Conservation (phyloP, 805 yeast genomes). For the Yarrowia hollandica region DNA sequence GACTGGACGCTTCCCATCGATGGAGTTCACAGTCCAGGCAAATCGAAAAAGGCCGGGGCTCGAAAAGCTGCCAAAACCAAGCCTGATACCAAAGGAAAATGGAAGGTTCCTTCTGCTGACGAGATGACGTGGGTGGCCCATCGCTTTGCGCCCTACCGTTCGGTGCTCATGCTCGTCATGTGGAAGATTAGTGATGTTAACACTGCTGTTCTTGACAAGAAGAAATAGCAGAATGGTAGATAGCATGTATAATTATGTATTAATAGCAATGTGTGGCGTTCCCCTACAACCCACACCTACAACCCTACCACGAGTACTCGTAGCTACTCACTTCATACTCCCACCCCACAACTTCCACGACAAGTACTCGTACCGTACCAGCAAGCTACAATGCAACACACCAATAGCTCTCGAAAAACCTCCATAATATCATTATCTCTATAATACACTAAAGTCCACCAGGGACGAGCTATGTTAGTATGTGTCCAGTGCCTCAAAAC, state of each 20-base stretch:
- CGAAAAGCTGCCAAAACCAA: slow-evolving; percentile 42
- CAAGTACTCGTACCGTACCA: too few species aligned
- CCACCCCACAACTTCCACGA: too few species aligned
- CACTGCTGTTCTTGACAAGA: slow-evolving; percentile 49
- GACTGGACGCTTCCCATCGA: slow-evolving; percentile 36
- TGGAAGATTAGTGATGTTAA: slow-evolving; percentile 71
- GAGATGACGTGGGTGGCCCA: slow-evolving; percentile 66
- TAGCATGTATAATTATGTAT: not conserved
- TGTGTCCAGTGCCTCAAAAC: not conserved
- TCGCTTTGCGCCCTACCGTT: slow-evolving; percentile 62
- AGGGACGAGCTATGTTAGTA: slow-evolving; percentile 28
- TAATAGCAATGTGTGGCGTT: too few species aligned
- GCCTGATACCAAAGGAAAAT: slow-evolving; percentile 44
- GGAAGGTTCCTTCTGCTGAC: slow-evolving; percentile 43
- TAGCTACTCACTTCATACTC: too few species aligned
- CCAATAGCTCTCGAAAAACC: too few species aligned
- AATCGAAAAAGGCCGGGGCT: slow-evolving; percentile 40
- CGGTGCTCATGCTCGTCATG: slow-evolving; percentile 65
- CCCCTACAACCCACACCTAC: too few species aligned
- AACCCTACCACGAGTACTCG: too few species aligned
- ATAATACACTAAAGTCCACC: slow-evolving; percentile 29
- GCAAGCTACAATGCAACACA: too few species aligned
- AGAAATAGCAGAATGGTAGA: not conserved
- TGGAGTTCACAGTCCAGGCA: slow-evolving; percentile 39
- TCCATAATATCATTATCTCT: slow-evolving; percentile 16